phyloP scores from a whole-genome alignment of 345 rosid genomes.

The Hypericum androsaemum region DNA sequence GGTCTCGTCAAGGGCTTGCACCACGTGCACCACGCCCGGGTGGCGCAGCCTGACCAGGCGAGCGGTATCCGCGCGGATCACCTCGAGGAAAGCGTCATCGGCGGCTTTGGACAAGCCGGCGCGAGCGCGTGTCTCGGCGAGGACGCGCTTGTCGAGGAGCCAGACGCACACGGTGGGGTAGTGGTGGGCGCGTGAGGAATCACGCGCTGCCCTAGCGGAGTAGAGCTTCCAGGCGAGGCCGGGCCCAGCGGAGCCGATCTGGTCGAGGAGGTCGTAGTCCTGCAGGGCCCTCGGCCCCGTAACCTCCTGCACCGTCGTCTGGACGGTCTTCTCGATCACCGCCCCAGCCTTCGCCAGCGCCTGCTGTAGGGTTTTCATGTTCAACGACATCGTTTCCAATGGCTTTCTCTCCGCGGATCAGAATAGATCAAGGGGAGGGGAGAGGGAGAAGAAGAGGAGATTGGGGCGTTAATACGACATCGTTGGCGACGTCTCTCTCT shows the following conservation, averaged over 20 bases:
- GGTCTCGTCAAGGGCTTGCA: conserved; percentile 88
- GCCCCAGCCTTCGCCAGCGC: conserved; percentile 97
- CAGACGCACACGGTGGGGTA: conserved; percentile 90
- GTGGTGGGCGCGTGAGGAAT: conserved; percentile 61
- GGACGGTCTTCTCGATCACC: conserved; percentile 90
- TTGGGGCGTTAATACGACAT: too few species aligned
- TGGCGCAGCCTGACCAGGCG: conserved; percentile 81
- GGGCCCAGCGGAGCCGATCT: conserved; percentile 99
- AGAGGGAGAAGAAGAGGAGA: too few species aligned
- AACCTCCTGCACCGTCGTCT: conserved; percentile 95
- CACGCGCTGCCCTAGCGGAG: conserved; percentile 69
- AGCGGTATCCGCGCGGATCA: conserved; percentile 76
- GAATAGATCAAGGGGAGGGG: too few species aligned
- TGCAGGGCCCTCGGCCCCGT: conserved; percentile 86
- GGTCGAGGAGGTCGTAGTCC: conserved; percentile 85
- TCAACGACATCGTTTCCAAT: conserved; percentile 51
- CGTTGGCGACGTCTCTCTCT: too few species aligned
- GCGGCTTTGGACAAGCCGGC: conserved; percentile 75
- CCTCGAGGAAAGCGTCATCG: conserved; percentile 76
- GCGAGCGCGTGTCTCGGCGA: conserved; percentile 70
- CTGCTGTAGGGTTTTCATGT: conserved; percentile 84
- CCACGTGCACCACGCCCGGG: conserved; percentile 94
- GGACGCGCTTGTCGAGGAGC: conserved; percentile 75
- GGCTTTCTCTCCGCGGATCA: too few species aligned
- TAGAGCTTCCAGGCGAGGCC: conserved; percentile 87